These are phyloP conservation scores for Boletus pseudopeckii DNA, from an alignment of 768 basidiomycete species.

Conservation along the genomic window DNA sequence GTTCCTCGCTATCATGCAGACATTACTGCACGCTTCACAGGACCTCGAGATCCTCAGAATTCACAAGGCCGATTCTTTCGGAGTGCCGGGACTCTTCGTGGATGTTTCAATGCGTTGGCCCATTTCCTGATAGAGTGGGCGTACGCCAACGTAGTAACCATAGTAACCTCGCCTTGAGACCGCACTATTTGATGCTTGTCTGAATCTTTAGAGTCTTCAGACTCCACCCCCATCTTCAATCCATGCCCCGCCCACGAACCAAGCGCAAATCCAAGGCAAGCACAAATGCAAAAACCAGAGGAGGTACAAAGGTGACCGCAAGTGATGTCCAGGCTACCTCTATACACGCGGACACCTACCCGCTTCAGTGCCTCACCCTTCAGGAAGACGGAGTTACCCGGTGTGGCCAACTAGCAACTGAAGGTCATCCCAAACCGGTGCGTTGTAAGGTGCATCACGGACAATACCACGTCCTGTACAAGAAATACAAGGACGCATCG, in stretches of 20 bases:
- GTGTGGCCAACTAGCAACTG: slow-evolving; percentile 17
- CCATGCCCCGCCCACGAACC: slow-evolving; percentile 9
- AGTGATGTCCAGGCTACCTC: not conserved
- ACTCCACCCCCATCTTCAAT: no score
- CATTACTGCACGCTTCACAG: not conserved
- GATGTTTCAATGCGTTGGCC: not conserved
- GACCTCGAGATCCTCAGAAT: not conserved
- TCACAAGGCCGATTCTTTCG: not conserved
- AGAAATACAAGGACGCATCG: slow-evolving; percentile 28
- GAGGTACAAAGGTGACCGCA: not conserved
- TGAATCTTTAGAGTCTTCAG: not conserved
- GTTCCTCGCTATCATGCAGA: not conserved
- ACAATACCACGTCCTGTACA: slow-evolving; percentile 24
- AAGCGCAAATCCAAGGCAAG: slow-evolving; percentile 4
- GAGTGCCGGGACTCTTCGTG: not conserved
- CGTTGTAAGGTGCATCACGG: slow-evolving; percentile 27
- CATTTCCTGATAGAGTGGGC: not conserved
- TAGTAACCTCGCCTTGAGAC: no score
- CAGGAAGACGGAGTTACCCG: slow-evolving; percentile 27
- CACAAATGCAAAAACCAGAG: not conserved
- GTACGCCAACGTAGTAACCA: no score
- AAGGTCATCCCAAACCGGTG: slow-evolving; percentile 11
- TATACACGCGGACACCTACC: no score
- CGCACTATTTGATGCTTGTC: not conserved
- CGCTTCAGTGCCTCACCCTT: slow-evolving; percentile 15